A percentile compares a stretch with the other conserved stretches of the same genome.
Conservation (phyloP, 2,329 filamentous ascomycete genomes). For the Diaporthe ilicicola region DNA sequence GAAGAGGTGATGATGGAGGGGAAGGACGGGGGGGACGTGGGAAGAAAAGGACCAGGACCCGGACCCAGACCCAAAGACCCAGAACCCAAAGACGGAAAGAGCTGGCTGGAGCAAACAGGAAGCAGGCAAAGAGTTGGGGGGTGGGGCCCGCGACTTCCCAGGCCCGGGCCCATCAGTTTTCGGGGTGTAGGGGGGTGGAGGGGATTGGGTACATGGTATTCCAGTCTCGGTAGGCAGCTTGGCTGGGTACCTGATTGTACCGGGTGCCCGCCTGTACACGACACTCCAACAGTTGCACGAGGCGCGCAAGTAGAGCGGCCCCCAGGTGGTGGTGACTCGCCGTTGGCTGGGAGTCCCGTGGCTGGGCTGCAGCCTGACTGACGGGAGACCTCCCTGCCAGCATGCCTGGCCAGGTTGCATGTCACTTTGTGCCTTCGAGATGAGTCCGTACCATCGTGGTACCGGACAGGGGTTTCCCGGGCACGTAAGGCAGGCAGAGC, state of each 20-base stretch:
- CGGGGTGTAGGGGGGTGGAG: constrained; percentile 2
- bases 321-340: constrained; percentile 25
- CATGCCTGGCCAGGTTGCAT: constrained; percentile 7
- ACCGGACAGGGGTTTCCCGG: constrained; percentile 28
- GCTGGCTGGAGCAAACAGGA: constrained; percentile 5
- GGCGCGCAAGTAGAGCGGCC: constrained; percentile 19
- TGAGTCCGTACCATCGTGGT: not conserved
- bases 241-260: constrained; percentile 11
- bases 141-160: constrained; percentile 14
- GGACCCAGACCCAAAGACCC: constrained; percentile 10
- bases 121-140: constrained; percentile 7
- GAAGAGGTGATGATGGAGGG: constrained; percentile 28
- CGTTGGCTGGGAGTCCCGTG: constrained; percentile 24
- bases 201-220: not conserved
- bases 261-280: constrained; percentile 5
- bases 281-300: constrained; percentile 24
- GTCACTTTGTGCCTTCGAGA: constrained; percentile 8
- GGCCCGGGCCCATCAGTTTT: not conserved
- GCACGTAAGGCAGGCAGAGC: constrained; percentile 29
- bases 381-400: constrained; percentile 13
- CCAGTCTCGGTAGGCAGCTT: constrained; percentile 19
- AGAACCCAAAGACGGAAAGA: constrained; percentile 7
- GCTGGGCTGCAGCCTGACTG: constrained; percentile 26
- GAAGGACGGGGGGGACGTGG: constrained; percentile 27
- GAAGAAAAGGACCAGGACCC: constrained; percentile 32